phyloP scores from a whole-genome alignment of 2,329 filamentous ascomycete genomes.

The Byssothecium circinans region DNA sequence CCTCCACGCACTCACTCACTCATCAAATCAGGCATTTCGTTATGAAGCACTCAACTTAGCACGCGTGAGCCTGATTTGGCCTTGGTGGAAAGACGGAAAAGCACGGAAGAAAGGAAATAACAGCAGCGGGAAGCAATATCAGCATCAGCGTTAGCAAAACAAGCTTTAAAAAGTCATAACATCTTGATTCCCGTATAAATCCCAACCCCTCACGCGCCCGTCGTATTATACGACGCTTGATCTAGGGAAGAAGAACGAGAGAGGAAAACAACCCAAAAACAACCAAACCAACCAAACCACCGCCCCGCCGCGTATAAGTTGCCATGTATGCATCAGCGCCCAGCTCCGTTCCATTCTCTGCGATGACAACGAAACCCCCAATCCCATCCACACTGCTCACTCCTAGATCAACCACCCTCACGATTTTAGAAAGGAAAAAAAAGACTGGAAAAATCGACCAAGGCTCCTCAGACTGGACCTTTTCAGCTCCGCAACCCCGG shows the following conservation, averaged over 20 bases:
- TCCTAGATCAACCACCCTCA: too few species aligned
- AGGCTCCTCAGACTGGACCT: background rate
- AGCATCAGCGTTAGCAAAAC: too few species aligned
- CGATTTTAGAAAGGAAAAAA: background rate
- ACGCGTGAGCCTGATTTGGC: too few species aligned
- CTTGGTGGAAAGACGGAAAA: too few species aligned
- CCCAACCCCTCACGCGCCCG: background rate
- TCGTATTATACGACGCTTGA: background rate
- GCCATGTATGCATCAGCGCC: too few species aligned
- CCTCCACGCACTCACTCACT: too few species aligned
- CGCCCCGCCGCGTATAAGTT: too few species aligned
- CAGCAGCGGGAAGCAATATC: too few species aligned
- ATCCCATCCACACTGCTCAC: background rate
- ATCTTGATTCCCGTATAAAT: slow-evolving; percentile 34
- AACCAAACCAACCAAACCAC: background rate
- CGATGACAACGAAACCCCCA: background rate
- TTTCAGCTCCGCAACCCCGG: background rate
- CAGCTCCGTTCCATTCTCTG: background rate
- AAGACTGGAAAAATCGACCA: background rate
- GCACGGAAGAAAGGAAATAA: too few species aligned
- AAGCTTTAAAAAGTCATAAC: slow-evolving; percentile 40
- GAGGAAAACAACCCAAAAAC: background rate
- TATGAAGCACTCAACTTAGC: too few species aligned
- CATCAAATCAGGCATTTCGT: too few species aligned
- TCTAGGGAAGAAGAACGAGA: background rate